These are phyloP conservation scores for Poa pratensis DNA, from an alignment of 176 grass and related monocot species.

Conservation along the genomic window DNA sequence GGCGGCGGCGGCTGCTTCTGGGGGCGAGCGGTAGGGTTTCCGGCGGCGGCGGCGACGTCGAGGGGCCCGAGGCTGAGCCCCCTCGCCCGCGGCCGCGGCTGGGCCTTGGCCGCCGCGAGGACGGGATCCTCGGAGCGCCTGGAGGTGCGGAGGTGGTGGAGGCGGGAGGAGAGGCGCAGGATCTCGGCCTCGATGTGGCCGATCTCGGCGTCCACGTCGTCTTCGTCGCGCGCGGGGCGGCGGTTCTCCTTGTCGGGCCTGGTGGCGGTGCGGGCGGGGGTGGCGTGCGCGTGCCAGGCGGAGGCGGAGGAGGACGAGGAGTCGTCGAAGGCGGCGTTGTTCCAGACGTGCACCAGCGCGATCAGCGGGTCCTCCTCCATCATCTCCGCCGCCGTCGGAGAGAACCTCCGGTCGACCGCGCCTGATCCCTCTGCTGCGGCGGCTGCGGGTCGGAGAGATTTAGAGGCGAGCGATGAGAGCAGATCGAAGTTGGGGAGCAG, in stretches of 20 bases:
- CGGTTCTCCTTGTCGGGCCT: constrained; percentile 57
- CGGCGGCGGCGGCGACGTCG: background rate
- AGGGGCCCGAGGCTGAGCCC: constrained; percentile 35
- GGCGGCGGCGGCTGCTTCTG: background rate
- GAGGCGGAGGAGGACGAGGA: background rate
- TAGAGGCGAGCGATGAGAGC: background rate
- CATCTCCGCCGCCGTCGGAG: background rate
- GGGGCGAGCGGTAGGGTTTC: background rate
- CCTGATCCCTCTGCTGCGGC: background rate
- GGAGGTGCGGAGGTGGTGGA: constrained; percentile 53
- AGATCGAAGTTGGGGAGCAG: background rate
- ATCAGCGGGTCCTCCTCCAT: constrained; percentile 70
- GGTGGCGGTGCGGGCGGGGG: background rate
- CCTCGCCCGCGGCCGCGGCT: background rate
- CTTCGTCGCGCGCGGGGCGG: background rate
- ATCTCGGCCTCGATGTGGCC: constrained; percentile 58
- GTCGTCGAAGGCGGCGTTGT: constrained; percentile 46
- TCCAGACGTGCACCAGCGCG: constrained; percentile 58
- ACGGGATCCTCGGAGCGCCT: background rate
- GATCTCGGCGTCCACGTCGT: constrained; percentile 40
- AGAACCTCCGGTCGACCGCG: background rate
- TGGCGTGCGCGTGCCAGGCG: constrained; percentile 24
- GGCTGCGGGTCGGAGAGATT: background rate
- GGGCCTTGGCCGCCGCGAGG: background rate
- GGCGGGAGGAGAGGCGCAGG: constrained; percentile 54